Percentiles rank a stretch among this genome's conserved stretches.
phyloP scores from a whole-genome alignment of 345 rosid species.

The Arabis hirsuta region DNA sequence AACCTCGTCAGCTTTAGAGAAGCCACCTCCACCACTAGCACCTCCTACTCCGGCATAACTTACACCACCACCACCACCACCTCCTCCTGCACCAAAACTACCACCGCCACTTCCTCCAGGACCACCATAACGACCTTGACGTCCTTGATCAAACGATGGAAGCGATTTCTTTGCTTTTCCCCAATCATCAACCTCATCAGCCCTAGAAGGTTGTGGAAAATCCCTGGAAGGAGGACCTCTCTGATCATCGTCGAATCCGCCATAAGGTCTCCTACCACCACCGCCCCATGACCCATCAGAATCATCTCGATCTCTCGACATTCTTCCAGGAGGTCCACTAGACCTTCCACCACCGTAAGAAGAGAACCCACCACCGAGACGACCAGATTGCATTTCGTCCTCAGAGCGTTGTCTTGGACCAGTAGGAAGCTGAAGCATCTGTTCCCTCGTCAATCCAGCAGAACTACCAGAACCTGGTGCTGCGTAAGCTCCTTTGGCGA shows the following conservation, averaged over 20 bases:
- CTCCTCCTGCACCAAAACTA: slow-evolving; percentile 38
- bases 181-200: slow-evolving; percentile 94
- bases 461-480: slow-evolving; percentile 37
- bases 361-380: slow-evolving; percentile 85
- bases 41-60: slow-evolving; percentile 16
- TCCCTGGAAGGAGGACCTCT: slow-evolving; percentile 77
- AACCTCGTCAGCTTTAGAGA: slow-evolving; percentile 81
- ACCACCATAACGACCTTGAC: slow-evolving; percentile 63
- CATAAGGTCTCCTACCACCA: slow-evolving; percentile 63
- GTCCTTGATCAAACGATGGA: slow-evolving; percentile 60
- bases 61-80: slow-evolving; percentile 1
- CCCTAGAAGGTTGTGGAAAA: slow-evolving; percentile 81
- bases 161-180: slow-evolving; percentile 63
- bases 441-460: slow-evolving; percentile 69
- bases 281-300: slow-evolving; percentile 62
- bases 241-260: slow-evolving; percentile 83
- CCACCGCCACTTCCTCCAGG: slow-evolving; percentile 57
- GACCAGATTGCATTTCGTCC: slow-evolving; percentile 83
- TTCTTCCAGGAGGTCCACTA: slow-evolving; percentile 47
- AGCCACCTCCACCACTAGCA: slow-evolving; percentile 47
- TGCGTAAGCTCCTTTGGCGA: slow-evolving; percentile 44
- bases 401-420: slow-evolving; percentile 92
- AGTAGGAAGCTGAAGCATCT: slow-evolving; percentile 84
- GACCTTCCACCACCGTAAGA: slow-evolving; percentile 53
- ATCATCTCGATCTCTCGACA: slow-evolving; percentile 57